Evolutionary conservation across 371 early-diverging fungal species (phyloP).

Genomic region (Dentiscutata heterogama): DNA sequence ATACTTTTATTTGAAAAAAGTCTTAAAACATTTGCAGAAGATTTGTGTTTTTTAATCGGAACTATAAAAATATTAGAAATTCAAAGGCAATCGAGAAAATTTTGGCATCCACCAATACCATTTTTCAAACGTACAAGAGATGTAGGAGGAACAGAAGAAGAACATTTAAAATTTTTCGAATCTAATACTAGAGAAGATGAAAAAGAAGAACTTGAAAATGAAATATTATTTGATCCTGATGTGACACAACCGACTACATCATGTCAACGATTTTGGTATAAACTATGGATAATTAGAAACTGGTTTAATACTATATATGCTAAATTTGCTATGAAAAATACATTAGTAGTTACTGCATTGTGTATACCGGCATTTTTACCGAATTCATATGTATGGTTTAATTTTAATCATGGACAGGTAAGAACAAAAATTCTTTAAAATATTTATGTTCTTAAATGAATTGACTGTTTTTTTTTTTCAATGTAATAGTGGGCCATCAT

Average conservation of each 20-base stretch:
- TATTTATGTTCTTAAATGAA: not conserved
- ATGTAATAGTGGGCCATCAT: constrained; percentile 27
- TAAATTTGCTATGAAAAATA: constrained; percentile 21
- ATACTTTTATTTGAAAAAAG: constrained; percentile 24
- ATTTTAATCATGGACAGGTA: constrained; percentile 15
- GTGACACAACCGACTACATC: constrained; percentile 15
- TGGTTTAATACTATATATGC: constrained; percentile 33
- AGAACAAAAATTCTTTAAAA: not conserved
- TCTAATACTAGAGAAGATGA: constrained; percentile 8
- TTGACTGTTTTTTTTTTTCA: not conserved
- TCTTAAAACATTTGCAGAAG: constrained; percentile 19
- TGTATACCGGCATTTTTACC: constrained; percentile 30
- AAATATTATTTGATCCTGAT: constrained; percentile 29
- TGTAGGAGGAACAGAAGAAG: constrained; percentile 26
- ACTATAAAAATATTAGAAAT: not conserved
- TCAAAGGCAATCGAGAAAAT: not conserved
- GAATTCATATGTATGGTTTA: not conserved
- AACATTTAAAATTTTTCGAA: constrained; percentile 20
- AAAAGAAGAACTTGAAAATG: not conserved
- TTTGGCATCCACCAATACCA: constrained; percentile 25
- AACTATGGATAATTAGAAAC: constrained; percentile 31
- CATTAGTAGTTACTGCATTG: constrained; percentile 16
- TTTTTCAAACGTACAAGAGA: constrained; percentile 29
- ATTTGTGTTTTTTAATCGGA: constrained; percentile 5
- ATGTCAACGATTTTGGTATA: constrained; percentile 35